These are phyloP conservation scores for Pichia sp. DNA, from an alignment of 1,139 yeast species.

Conservation along the genomic window DNA sequence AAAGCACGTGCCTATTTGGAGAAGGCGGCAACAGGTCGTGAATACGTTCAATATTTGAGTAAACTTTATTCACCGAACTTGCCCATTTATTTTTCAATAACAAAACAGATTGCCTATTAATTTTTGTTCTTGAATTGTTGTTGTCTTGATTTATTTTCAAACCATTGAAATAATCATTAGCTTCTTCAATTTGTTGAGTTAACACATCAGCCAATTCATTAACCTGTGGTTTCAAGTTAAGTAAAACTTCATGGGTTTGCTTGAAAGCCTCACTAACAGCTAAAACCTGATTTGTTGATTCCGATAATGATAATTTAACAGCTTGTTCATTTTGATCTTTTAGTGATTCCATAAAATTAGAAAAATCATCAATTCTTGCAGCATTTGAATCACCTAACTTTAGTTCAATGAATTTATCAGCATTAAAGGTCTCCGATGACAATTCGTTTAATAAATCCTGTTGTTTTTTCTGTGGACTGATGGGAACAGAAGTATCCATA, in stretches of 20 bases:
- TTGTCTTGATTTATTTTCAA: slow-evolving; percentile 56
- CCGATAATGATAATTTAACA: slow-evolving; percentile 58
- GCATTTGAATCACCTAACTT: slow-evolving; percentile 15
- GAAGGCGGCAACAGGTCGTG: slow-evolving; percentile 70
- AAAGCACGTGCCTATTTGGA: slow-evolving; percentile 68
- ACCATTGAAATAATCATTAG: slow-evolving; percentile 32
- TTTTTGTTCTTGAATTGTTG: slow-evolving; percentile 32
- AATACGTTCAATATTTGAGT: slow-evolving; percentile 85
- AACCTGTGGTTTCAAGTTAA: slow-evolving; percentile 53
- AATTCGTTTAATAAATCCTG: slow-evolving; percentile 7
- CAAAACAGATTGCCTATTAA: slow-evolving; percentile 16
- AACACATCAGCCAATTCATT: slow-evolving; percentile 57
- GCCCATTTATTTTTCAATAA: slow-evolving; percentile 76
- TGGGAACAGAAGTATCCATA: not conserved
- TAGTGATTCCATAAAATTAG: slow-evolving; percentile 5
- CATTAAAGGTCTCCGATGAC: slow-evolving; percentile 5
- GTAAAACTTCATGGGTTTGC: slow-evolving; percentile 57
- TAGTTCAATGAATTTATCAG: slow-evolving; percentile 3
- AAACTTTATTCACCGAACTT: slow-evolving; percentile 62
- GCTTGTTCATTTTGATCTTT: slow-evolving; percentile 42
- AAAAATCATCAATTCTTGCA: slow-evolving; percentile 13
- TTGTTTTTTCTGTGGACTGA: not conserved
- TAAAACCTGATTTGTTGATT: slow-evolving; percentile 67
- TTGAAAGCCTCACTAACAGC: slow-evolving; percentile 60
- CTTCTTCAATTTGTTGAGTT: slow-evolving; percentile 57